Evolutionary conservation across 805 yeast genomes (phyloP).

Genomic region (Candida saitoana): DNA sequence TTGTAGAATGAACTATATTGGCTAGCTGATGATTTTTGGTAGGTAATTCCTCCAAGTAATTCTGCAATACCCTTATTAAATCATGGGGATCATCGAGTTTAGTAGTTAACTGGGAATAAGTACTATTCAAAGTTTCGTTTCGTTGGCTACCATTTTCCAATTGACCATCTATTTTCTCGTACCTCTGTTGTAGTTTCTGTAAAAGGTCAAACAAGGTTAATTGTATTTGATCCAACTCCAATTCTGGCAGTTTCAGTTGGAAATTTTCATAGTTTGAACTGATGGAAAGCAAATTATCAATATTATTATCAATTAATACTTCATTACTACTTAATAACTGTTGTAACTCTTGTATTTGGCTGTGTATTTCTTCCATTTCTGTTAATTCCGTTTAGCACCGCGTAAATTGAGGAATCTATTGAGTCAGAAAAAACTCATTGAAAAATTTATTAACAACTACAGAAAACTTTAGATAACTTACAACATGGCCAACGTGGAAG

Average conservation of each 20-base stretch:
- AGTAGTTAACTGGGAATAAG: not conserved
- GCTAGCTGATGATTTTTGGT: not conserved
- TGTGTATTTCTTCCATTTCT: not conserved
- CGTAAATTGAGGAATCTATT: not conserved
- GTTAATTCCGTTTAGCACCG: not conserved
- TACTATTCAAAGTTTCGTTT: not conserved
- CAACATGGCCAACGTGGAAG: conserved; percentile 32
- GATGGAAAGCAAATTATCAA: conserved; percentile 5
- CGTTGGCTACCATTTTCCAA: not conserved
- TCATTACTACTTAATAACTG: conserved; percentile 10
- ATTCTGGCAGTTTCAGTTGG: not conserved
- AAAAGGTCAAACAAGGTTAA: not conserved
- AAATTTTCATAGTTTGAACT: not conserved
- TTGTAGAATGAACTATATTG: not conserved
- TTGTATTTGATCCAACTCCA: not conserved
- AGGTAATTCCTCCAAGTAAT: not conserved
- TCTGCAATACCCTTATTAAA: not conserved
- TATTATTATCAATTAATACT: conserved; percentile 8
- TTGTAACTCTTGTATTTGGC: conserved; percentile 11
- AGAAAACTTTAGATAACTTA: not conserved
- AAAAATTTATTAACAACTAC: not conserved
- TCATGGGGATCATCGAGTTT: not conserved
- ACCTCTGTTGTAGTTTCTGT: not conserved
- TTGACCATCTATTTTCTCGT: not conserved
- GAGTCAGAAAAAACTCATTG: conserved; percentile 2